Conservation (phyloP, 345 rosid species). For the Cochlearia excelsa region DNA sequence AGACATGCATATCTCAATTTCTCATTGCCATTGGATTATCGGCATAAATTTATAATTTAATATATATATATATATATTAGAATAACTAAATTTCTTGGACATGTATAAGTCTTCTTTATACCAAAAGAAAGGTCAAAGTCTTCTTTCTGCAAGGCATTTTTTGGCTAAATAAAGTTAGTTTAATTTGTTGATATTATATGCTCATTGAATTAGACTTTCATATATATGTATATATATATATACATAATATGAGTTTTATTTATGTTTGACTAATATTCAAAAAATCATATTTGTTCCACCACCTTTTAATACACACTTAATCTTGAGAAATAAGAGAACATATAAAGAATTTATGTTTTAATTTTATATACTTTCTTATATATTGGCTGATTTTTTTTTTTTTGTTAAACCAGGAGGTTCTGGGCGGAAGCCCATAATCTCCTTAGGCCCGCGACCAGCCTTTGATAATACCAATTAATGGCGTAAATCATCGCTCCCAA, state of each 20-base stretch:
- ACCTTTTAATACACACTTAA: conserved; percentile 37
- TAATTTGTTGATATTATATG: neutral
- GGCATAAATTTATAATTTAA: no score
- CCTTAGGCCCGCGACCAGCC: no score
- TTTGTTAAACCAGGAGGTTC: no score
- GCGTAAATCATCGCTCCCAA: no score
- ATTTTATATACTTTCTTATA: neutral
- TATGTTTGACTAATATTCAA: neutral
- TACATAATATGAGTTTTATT: conserved; percentile 28
- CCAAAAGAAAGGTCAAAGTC: no score
- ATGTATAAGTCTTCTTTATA: no score
- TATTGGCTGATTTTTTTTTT: neutral
- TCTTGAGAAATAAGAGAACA: conserved; percentile 13
- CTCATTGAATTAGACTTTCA: neutral
- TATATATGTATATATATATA: neutral
- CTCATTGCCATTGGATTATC: no score
- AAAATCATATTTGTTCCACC: conserved; percentile 42
- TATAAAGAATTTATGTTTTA: neutral
- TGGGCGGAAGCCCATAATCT: no score
- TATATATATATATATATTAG: no score
- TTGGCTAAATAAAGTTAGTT: neutral
- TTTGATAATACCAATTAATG: no score
- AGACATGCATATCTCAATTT: no score
- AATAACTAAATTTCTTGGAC: no score
- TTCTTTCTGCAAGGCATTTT: neutral